Conservation (phyloP, 2,329 filamentous ascomycete species). For the Dactylonectria estremocensis region DNA sequence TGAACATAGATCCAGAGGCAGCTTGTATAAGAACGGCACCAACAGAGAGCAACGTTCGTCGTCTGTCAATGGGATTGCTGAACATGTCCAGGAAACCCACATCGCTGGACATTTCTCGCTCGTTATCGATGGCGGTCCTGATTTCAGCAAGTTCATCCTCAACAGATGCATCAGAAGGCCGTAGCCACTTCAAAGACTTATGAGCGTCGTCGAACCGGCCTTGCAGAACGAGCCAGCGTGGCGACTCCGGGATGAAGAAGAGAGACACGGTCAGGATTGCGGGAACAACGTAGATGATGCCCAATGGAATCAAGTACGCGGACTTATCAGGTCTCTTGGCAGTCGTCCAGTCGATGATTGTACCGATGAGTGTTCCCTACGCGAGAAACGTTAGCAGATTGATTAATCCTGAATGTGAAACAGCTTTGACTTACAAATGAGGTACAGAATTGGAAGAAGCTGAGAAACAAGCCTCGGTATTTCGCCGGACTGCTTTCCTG, state of each 20-base stretch:
- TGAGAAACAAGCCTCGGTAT: constrained; percentile 42
- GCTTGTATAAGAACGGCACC: constrained; percentile 39
- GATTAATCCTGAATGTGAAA: no score
- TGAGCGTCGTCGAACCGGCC: constrained; percentile 39
- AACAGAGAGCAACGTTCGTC: constrained; percentile 38
- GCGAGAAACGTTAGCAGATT: neutral
- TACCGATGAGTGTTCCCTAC: constrained; percentile 41
- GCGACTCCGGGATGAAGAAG: constrained; percentile 42
- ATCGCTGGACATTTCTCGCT: constrained; percentile 22
- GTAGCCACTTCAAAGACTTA: constrained; percentile 36
- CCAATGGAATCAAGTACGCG: constrained; percentile 41
- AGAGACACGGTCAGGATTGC: constrained; percentile 25
- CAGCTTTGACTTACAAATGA: constrained; percentile 38
- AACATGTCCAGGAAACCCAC: constrained; percentile 43
- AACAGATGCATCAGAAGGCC: constrained; percentile 28
- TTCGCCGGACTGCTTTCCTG: constrained; percentile 43
- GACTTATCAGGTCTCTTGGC: constrained; percentile 40
- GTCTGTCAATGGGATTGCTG: constrained; percentile 34
- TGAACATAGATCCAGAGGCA: constrained; percentile 44
- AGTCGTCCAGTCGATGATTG: constrained; percentile 44
- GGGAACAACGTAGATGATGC: constrained; percentile 40
- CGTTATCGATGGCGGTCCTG: constrained; percentile 34
- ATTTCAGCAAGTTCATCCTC: constrained; percentile 37
- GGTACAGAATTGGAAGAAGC: constrained; percentile 40
- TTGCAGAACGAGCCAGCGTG: constrained; percentile 42